Conservation (phyloP, 1,284 basidiomycete species). For the Cutaneotrichosporon spelunceum region DNA sequence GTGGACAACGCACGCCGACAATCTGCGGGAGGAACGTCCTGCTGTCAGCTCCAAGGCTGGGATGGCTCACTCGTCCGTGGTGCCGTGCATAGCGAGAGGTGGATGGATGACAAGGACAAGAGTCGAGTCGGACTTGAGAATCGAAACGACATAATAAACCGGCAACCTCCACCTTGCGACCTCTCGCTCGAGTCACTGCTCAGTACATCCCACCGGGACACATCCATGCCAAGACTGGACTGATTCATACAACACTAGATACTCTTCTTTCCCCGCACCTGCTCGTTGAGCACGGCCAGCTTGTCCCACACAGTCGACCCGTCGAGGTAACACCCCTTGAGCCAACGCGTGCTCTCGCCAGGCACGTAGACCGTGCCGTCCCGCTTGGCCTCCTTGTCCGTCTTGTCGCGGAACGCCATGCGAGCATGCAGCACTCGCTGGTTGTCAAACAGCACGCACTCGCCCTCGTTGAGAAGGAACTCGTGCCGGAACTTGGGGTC, state of each 20-base stretch:
- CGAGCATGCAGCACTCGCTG: constrained; percentile 85
- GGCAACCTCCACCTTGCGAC: too few relatives aligned
- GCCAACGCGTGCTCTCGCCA: constrained; percentile 65
- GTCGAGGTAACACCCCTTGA: constrained; percentile 84
- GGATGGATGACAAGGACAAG: neutral
- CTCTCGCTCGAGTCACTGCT: too few relatives aligned
- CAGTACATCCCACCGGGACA: too few relatives aligned
- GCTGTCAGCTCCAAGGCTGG: constrained; percentile 21
- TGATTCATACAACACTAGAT: constrained; percentile 4
- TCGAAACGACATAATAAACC: neutral
- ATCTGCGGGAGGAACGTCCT: constrained; percentile 52
- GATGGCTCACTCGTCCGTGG: constrained; percentile 17
- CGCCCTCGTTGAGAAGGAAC: constrained; percentile 74
- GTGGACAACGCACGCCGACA: constrained; percentile 44
- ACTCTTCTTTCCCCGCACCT: constrained; percentile 15
- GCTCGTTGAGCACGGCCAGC: constrained; percentile 30
- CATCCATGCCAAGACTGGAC: too few relatives aligned
- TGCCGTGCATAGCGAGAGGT: neutral
- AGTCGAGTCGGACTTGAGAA: neutral
- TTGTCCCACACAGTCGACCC: constrained; percentile 69
- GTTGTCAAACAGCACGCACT: constrained; percentile 90
- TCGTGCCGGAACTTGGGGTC: constrained; percentile 59
- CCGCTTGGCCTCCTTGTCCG: constrained; percentile 28
- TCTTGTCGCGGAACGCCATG: constrained; percentile 65
- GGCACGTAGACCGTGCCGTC: constrained; percentile 44